These are phyloP conservation scores for Mrakia blollopis DNA, from an alignment of 768 basidiomycete species.

Conservation along the genomic window DNA sequence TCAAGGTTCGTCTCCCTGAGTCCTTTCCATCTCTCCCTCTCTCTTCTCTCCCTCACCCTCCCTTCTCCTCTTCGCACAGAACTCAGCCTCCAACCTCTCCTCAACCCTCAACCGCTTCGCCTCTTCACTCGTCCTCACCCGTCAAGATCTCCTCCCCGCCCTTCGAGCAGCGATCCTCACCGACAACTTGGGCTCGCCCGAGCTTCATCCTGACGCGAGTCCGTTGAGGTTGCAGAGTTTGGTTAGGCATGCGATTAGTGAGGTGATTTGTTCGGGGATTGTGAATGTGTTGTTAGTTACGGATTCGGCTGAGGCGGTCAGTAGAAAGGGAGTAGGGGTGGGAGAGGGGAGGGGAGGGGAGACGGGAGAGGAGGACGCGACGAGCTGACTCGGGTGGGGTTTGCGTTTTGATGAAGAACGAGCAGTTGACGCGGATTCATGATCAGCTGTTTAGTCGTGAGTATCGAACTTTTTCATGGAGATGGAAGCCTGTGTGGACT, in stretches of 20 bases:
- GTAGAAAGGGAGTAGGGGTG: neutral
- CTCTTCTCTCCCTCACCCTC: neutral
- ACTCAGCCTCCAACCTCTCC: conserved; percentile 73
- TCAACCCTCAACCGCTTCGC: conserved; percentile 83
- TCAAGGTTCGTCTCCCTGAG: conserved; percentile 53
- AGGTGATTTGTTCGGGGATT: conserved; percentile 65
- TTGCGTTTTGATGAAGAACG: conserved; percentile 47
- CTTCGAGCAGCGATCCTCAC: conserved; percentile 58
- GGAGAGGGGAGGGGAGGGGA: neutral
- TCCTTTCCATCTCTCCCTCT: conserved; percentile 3
- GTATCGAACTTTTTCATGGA: too few species aligned
- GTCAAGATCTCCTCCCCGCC: conserved; percentile 53
- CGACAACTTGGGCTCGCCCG: conserved; percentile 55
- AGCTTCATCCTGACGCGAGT: conserved; percentile 38
- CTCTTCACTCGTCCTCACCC: conserved; percentile 61
- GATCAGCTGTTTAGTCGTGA: conserved; percentile 63
- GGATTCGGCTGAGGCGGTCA: conserved; percentile 65
- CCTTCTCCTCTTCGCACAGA: conserved; percentile 49
- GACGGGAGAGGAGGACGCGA: neutral
- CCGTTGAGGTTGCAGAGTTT: conserved; percentile 73
- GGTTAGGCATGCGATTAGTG: conserved; percentile 72
- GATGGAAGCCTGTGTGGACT: too few species aligned
- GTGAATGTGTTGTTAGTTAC: conserved; percentile 82
- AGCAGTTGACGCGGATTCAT: conserved; percentile 78
- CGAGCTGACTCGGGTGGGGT: neutral